Percentiles rank a stretch among this genome's conserved stretches.
These are phyloP conservation scores for Paragyromitra xinjiangensis DNA, from an alignment of 495 filamentous ascomycete species.

Conservation along the genomic window DNA sequence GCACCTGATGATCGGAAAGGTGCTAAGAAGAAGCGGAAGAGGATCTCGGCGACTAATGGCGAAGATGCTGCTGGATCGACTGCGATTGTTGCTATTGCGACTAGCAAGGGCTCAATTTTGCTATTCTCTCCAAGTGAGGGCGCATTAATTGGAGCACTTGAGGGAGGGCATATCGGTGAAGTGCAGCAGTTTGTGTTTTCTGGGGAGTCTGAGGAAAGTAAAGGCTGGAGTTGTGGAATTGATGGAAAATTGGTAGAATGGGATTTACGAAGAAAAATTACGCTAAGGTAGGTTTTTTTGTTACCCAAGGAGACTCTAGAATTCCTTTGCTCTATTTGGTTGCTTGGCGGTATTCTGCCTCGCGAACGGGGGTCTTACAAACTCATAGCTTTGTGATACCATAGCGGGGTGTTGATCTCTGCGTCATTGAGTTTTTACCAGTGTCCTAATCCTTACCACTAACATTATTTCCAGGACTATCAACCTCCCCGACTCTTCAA, in stretches of 20 bases:
- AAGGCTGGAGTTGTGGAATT: slow-evolving; percentile 68
- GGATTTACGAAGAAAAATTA: slow-evolving; percentile 65
- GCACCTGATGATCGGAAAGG: slow-evolving; percentile 54
- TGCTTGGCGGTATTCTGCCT: background rate
- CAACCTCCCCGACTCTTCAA: slow-evolving; percentile 62
- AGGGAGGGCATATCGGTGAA: slow-evolving; percentile 65
- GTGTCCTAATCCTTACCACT: slow-evolving; percentile 13
- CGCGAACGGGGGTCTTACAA: background rate
- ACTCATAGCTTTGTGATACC: background rate
- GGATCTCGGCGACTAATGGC: slow-evolving; percentile 58
- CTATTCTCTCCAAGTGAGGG: slow-evolving; percentile 67
- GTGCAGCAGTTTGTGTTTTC: slow-evolving; percentile 69
- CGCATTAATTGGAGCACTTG: slow-evolving; percentile 63
- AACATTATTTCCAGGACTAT: slow-evolving; percentile 60
- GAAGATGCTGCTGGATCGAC: slow-evolving; percentile 58
- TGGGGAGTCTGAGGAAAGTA: slow-evolving; percentile 60
- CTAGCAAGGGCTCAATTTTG: slow-evolving; percentile 65
- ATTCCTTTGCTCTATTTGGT: background rate
- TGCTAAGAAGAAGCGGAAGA: slow-evolving; percentile 66
- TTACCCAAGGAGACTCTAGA: background rate
- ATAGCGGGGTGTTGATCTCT: slow-evolving; percentile 17
- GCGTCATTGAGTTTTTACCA: background rate
- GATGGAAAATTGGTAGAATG: slow-evolving; percentile 71
- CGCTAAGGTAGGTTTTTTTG: slow-evolving; percentile 62
- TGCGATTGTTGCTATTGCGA: slow-evolving; percentile 66